Conservation (phyloP, 1,284 basidiomycete genomes). For the Apiotrichum montevideense region DNA sequence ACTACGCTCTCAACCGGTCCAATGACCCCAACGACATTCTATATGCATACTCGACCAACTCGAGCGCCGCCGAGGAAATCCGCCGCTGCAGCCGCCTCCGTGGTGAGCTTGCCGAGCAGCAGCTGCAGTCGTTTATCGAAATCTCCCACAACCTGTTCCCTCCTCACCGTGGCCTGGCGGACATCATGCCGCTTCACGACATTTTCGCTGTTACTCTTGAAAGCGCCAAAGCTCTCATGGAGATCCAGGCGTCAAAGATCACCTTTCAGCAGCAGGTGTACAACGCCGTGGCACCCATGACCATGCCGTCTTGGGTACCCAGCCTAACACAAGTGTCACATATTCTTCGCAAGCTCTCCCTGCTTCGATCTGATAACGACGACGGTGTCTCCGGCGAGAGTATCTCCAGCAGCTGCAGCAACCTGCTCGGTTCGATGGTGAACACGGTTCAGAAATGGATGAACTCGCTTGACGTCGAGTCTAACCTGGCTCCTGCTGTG, state of each 20-base stretch:
- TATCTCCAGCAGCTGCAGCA: conserved; percentile 34
- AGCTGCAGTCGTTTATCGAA: conserved; percentile 24
- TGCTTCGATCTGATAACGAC: conserved; percentile 8
- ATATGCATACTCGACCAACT: conserved; percentile 18
- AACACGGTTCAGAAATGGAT: conserved; percentile 30
- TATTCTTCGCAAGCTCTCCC: conserved; percentile 12
- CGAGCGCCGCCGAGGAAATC: conserved; percentile 22
- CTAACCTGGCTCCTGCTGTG: not conserved
- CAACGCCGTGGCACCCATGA: conserved; percentile 9
- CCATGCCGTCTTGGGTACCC: conserved; percentile 22
- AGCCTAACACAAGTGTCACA: conserved; percentile 22
- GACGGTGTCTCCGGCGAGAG: conserved; percentile 17
- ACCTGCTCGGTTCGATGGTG: conserved; percentile 37
- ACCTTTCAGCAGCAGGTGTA: conserved; percentile 16
- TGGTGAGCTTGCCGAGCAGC: conserved; percentile 26
- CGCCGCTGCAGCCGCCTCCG: conserved; percentile 29
- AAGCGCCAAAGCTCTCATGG: conserved; percentile 34
- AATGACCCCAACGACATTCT: conserved; percentile 31
- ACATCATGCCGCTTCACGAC: conserved; percentile 30
- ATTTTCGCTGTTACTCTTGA: conserved; percentile 31
- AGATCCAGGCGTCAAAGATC: conserved; percentile 30
- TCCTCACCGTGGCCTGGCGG: conserved; percentile 2
- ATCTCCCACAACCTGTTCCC: conserved; percentile 17
- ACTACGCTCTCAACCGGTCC: conserved; percentile 29
- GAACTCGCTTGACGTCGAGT: conserved; percentile 8